phyloP scores from a whole-genome alignment of 495 filamentous ascomycete species.

The Aspergillus ellipticus region DNA sequence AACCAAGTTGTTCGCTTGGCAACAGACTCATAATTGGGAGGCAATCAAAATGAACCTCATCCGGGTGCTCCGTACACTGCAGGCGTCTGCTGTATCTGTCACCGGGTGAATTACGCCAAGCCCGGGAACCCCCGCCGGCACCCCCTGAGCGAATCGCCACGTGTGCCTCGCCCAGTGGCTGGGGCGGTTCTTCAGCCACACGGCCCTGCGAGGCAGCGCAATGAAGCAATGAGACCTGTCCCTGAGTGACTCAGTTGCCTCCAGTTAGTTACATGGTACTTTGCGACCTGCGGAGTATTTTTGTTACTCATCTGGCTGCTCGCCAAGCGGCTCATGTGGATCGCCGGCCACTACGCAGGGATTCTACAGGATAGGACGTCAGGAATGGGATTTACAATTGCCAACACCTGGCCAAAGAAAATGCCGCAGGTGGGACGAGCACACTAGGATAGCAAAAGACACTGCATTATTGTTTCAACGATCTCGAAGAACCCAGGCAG shows the following conservation, averaged over 20 bases:
- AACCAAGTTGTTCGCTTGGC: too few species aligned
- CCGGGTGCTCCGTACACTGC: too few species aligned
- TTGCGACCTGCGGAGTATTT: too few species aligned
- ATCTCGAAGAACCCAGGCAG: constrained; percentile 1
- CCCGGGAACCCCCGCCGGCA: neutral
- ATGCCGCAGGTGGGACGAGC: neutral
- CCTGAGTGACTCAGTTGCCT: neutral
- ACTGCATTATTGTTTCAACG: neutral
- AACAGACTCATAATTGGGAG: neutral
- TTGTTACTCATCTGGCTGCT: too few species aligned
- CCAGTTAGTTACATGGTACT: too few species aligned
- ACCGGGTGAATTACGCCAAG: neutral
- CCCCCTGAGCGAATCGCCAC: constrained; percentile 12
- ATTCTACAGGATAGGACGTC: neutral
- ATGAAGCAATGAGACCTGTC: neutral
- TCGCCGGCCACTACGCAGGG: neutral
- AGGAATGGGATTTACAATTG: neutral
- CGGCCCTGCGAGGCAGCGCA: neutral
- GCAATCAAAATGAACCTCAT: neutral
- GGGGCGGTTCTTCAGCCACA: constrained; percentile 11
- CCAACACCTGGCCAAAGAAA: neutral
- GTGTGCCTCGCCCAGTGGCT: constrained; percentile 20
- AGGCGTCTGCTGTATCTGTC: neutral
- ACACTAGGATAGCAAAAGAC: neutral
- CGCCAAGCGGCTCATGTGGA: too few species aligned